phyloP scores from a whole-genome alignment of 2,329 filamentous ascomycete genomes.

The Mycocentrospora acerina region DNA sequence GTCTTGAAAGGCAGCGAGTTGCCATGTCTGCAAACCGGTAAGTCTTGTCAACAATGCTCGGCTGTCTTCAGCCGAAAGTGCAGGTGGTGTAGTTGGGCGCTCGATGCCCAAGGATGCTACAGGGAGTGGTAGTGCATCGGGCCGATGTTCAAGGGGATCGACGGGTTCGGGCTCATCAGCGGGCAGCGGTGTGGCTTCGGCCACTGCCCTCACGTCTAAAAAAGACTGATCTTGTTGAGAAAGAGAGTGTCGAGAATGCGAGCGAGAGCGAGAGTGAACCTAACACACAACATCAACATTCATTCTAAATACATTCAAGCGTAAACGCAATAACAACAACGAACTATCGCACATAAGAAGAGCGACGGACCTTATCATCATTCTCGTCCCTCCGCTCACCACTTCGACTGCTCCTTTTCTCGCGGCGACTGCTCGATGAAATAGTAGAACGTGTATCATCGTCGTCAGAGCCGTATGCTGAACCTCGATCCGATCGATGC shows the following conservation, averaged over 20 bases:
- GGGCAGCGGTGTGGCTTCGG: slow-evolving; percentile 48
- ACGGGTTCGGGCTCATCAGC: slow-evolving; percentile 36
- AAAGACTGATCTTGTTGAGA: slow-evolving; percentile 55
- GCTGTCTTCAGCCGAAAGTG: slow-evolving; percentile 33
- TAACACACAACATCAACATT: slow-evolving; percentile 30
- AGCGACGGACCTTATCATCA: slow-evolving; percentile 42
- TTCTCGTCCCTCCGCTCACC: slow-evolving; percentile 37
- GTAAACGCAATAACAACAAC: slow-evolving; percentile 14
- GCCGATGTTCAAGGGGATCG: slow-evolving; percentile 26
- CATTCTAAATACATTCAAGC: slow-evolving; percentile 32
- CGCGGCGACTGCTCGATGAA: slow-evolving; percentile 39
- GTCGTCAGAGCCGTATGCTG: slow-evolving; percentile 42
- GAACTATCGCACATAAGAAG: slow-evolving; percentile 31
- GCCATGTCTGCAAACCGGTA: slow-evolving; percentile 39
- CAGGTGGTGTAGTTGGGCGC: slow-evolving; percentile 34
- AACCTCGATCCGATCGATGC: slow-evolving; percentile 42
- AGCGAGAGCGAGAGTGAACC: slow-evolving; percentile 9
- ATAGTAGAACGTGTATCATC: slow-evolving; percentile 40
- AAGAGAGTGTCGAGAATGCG: slow-evolving; percentile 25
- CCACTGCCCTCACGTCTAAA: slow-evolving; percentile 66
- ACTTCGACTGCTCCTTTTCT: slow-evolving; percentile 46
- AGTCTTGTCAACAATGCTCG: slow-evolving; percentile 36
- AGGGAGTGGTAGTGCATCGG: slow-evolving; percentile 37
- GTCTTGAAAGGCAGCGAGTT: slow-evolving; percentile 37
- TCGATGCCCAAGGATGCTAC: slow-evolving; percentile 28